Base-by-base conservation (phyloP, 2,329 filamentous ascomycete species). In the Sclerotinia spermophila region DNA sequence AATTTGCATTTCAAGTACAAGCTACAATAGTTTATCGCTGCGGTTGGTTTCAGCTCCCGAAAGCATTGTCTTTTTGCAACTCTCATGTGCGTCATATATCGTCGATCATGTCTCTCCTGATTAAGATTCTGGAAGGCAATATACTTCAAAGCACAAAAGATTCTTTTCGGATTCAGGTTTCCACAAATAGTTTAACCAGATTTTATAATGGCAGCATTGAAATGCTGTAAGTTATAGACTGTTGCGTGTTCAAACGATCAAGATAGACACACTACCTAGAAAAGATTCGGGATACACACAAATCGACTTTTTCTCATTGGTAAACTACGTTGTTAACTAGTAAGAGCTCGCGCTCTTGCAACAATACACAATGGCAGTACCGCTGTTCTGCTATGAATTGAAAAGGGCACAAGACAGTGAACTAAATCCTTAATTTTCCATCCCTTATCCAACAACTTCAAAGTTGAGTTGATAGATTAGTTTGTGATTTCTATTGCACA, bases 381-480 rank as follows among this genome's bases (percentile, higher is more conserved):
- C 19, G 19, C 40, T 24, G 11, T 19, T 11, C 13, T n/a, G 6
- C 5, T 67, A 6, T 5, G 7, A 11, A 10, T 42, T 13, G 10
- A 2, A 10, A 35, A 33, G 13, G 17, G 24, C 40, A 21, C 51
- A 0, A n/a, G 19, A 4, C 38, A 21, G 13, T 68, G 40, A 24
- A 38, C 27, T 15, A 21, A 27, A 51, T 38, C 2, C 21, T 13
- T 11, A n/a, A 5, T 10, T 19, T 0, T 2, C 1, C 15, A 53
- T 38, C 27, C 5, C 5, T 2, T 17, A 40, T n/a, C 1, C 24
- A 40, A 21, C 15, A 33, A 13, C 2, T 1, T 2, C 2, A 8
- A 1, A 8, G 1, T 6, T 17, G 2, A 51, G 1, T 30, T 27
- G 15, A 3, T 2, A 21, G 13, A 40, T 21, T 4, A 2, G 2